These are phyloP conservation scores for Kwoniella mangroviensis DNA, from an alignment of 768 basidiomycete species.

Conservation along the genomic window DNA sequence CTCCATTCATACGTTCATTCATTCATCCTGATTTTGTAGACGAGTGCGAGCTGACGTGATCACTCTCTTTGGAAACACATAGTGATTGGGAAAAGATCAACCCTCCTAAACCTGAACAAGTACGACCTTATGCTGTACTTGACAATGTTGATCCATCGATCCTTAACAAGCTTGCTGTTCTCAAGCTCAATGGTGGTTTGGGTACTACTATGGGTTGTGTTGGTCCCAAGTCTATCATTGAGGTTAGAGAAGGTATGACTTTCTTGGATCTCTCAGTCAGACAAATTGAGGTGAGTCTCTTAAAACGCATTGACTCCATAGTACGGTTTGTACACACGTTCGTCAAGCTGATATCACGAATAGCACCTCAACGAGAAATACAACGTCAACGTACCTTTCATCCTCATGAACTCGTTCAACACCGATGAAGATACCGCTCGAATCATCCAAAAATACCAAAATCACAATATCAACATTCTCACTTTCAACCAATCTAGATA, in stretches of 20 bases:
- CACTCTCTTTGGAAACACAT: background rate
- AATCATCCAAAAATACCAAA: constrained; percentile 93
- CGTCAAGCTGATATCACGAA: background rate
- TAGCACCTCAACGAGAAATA: constrained; percentile 81
- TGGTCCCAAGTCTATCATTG: constrained; percentile 86
- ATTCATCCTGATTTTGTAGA: constrained; percentile 2
- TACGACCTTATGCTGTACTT: constrained; percentile 78
- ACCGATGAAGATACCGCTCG: constrained; percentile 94
- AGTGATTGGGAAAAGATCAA: constrained; percentile 91
- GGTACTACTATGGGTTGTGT: constrained; percentile 73
- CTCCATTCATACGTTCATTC: background rate
- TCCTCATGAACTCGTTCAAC: constrained; percentile 99
- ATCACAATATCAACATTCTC: constrained; percentile 90
- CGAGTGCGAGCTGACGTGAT: constrained; percentile 6
- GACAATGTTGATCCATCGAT: constrained; percentile 68
- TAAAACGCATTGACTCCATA: background rate
- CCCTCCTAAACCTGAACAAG: constrained; percentile 81
- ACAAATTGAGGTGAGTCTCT: constrained; percentile 73
- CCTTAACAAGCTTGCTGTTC: constrained; percentile 89
- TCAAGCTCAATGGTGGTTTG: constrained; percentile 93
- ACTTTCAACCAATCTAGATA: constrained; percentile 91
- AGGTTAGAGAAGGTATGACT: constrained; percentile 95
- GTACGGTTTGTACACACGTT: background rate
- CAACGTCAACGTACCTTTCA: constrained; percentile 89
- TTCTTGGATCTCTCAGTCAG: constrained; percentile 93